These are phyloP conservation scores for Ascoidea asiatica DNA, from an alignment of 805 yeast genomes.

Conservation along the genomic window DNA sequence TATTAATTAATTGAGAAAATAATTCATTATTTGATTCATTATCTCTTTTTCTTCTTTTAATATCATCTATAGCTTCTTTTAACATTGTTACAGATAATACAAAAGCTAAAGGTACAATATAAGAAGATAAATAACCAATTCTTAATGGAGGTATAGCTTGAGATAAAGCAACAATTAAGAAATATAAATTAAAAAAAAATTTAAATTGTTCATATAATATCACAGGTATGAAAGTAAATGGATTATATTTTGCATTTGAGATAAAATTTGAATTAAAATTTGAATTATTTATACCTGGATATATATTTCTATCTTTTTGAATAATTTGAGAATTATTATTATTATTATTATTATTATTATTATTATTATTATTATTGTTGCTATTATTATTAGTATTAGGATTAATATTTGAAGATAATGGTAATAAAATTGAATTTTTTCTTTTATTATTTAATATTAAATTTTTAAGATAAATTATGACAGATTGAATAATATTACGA, in stretches of 20 bases:
- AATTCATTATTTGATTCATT: constrained; percentile 74
- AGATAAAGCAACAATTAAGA: constrained; percentile 83
- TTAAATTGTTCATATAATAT: constrained; percentile 92
- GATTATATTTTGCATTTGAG: constrained; percentile 89
- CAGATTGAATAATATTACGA: no score
- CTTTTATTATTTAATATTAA: no score
- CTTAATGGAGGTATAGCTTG: constrained; percentile 82
- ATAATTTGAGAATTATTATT: neutral
- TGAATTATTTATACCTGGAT: constrained; percentile 24
- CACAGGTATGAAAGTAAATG: constrained; percentile 76
- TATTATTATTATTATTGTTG: no score
- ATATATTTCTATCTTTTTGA: constrained; percentile 23
- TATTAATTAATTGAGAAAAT: constrained; percentile 50
- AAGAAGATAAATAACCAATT: constrained; percentile 87
- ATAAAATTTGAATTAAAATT: constrained; percentile 59
- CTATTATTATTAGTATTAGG: no score
- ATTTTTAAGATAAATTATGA: no score
- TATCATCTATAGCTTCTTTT: constrained; percentile 92
- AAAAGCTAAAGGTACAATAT: constrained; percentile 88
- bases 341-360: no score
- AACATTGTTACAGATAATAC: constrained; percentile 87
- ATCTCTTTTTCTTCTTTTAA: constrained; percentile 82
- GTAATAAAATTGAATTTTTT: no score
- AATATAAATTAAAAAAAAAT: constrained; percentile 89
- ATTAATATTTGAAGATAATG: no score